phyloP scores from a whole-genome alignment of 1,139 yeast genomes.

The Blastobotrys capitulatus region DNA sequence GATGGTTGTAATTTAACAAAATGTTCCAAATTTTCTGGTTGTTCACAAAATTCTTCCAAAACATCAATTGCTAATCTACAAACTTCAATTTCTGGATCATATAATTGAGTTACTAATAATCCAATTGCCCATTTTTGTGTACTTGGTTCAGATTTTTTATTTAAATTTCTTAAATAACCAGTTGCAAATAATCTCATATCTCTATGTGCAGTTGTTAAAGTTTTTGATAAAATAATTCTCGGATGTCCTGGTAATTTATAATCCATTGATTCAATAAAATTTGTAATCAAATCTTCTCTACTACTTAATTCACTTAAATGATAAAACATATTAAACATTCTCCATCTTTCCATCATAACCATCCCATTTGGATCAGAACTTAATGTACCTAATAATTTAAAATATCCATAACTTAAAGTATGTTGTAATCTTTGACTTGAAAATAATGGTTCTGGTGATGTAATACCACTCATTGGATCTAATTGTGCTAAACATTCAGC shows the following conservation, averaged over 20 bases:
- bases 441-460: slow-evolving; percentile 69
- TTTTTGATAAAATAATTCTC: slow-evolving; percentile 58
- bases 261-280: slow-evolving; percentile 57
- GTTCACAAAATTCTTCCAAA: slow-evolving; percentile 44
- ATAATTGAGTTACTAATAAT: slow-evolving; percentile 60
- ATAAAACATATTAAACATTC: slow-evolving; percentile 72
- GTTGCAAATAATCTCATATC: slow-evolving; percentile 55
- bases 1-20: slow-evolving; percentile 43
- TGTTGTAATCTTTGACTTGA: slow-evolving; percentile 53
- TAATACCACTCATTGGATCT: slow-evolving; percentile 72
- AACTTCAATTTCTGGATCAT: slow-evolving; percentile 57
- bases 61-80: slow-evolving; percentile 52
- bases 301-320: slow-evolving; percentile 56
- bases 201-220: slow-evolving; percentile 52
- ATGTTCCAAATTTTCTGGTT: slow-evolving; percentile 39
- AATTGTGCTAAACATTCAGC: slow-evolving; percentile 85
- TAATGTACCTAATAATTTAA: slow-evolving; percentile 69
- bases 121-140: slow-evolving; percentile 40
- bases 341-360: slow-evolving; percentile 70
- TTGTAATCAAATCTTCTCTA: slow-evolving; percentile 54
- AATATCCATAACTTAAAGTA: slow-evolving; percentile 72
- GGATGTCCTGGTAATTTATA: slow-evolving; percentile 62
- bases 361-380: slow-evolving; percentile 58
- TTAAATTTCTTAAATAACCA: slow-evolving; percentile 43
- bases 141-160: slow-evolving; percentile 25